Evolutionary conservation across 2,329 filamentous ascomycete genomes (phyloP).

Genomic region (Diaporthe vexans): DNA sequence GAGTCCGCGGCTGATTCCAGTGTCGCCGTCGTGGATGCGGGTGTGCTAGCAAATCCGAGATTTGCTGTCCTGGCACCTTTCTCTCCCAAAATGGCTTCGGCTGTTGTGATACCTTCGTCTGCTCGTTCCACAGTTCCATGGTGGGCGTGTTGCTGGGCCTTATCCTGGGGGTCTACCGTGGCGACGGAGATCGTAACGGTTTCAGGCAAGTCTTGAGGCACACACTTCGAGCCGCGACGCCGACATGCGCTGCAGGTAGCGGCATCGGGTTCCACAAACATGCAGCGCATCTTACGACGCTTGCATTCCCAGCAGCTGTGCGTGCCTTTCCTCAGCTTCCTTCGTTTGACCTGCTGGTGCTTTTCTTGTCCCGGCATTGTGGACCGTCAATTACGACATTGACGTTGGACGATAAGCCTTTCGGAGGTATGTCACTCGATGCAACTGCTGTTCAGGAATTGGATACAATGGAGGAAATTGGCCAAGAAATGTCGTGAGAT

Average conservation of each 20-base stretch:
- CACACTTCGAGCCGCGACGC: not conserved
- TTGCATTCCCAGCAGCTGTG: conserved; percentile 13
- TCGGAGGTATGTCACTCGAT: not conserved
- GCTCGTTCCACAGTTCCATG: not conserved
- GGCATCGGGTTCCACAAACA: not conserved
- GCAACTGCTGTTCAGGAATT: not conserved
- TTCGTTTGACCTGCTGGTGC: not conserved
- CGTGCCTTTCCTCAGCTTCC: not conserved
- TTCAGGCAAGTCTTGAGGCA: not conserved
- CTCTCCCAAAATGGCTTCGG: not conserved
- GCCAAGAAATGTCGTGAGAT: not conserved
- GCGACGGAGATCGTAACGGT: not conserved
- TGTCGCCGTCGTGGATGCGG: not conserved
- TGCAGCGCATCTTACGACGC: not conserved
- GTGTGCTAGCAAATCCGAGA: not conserved
- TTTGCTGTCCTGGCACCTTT: not conserved
- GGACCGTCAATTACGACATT: not conserved
- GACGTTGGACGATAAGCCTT: not conserved
- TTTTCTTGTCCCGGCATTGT: not conserved
- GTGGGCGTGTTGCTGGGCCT: not conserved
- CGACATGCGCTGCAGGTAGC: not conserved
- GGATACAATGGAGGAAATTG: not conserved
- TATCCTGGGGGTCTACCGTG: not conserved
- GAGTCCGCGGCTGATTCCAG: not conserved
- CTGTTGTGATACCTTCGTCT: not conserved